A percentile compares a stretch with the other conserved stretches of the same genome.
These are phyloP conservation scores for Osmanthus fragrans DNA, from an alignment of 257 asterid genomes.

Conservation along the genomic window DNA sequence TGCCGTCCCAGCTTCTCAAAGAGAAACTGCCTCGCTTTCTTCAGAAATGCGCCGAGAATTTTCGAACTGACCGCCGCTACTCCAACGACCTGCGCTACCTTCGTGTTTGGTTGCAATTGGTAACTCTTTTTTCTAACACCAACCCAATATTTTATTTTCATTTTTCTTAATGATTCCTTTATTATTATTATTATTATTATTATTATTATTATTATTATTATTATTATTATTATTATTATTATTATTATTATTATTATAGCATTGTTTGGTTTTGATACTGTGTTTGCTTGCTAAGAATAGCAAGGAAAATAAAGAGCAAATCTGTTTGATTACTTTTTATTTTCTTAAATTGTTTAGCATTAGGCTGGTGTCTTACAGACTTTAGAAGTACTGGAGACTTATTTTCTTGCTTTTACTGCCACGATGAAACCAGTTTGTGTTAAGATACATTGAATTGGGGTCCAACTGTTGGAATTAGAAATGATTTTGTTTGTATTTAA, in stretches of 20 bases:
- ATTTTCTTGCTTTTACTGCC: not conserved
- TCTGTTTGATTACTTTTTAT: not conserved
- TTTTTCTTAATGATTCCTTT: not conserved
- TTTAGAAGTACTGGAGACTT: not conserved
- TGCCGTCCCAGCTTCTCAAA: conserved; percentile 70
- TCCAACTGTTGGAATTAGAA: not conserved
- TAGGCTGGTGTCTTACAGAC: not conserved
- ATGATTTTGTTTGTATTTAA: not conserved
- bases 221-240: no score
- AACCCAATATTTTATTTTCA: not conserved
- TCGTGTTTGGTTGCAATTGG: conserved; percentile 95
- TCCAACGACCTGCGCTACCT: conserved; percentile 85
- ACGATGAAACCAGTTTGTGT: not conserved
- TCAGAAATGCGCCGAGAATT: conserved; percentile 87
- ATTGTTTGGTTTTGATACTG: not conserved
- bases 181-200: no score
- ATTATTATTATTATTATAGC: no score
- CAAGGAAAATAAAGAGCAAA: not conserved
- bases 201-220: no score
- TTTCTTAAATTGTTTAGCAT: not conserved
- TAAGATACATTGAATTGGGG: not conserved
- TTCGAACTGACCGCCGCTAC: conserved; percentile 68
- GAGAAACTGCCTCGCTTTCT: conserved; percentile 94
- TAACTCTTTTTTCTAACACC: conserved; percentile 23
- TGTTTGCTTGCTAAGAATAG: not conserved